Conservation (phyloP, 2,329 filamentous ascomycete species). For the Lachnellula suecica region DNA sequence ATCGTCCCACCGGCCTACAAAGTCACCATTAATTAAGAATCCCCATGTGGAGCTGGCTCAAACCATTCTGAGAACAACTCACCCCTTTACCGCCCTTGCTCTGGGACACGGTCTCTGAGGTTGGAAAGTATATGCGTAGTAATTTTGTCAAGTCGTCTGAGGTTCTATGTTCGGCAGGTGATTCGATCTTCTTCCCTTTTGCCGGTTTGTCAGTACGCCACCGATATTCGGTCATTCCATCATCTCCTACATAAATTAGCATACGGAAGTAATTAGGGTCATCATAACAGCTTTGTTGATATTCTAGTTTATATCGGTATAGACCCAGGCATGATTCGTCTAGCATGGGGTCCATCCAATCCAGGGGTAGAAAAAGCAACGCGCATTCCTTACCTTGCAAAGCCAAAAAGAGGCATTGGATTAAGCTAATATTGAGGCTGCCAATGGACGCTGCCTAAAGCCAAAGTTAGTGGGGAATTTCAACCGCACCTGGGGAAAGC, state of each 20-base stretch:
- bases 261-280: constrained; percentile 3
- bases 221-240: constrained; percentile 42
- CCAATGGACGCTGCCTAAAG: constrained; percentile 79
- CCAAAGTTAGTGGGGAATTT: constrained; percentile 11
- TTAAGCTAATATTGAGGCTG: constrained; percentile 65
- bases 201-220: constrained; percentile 33
- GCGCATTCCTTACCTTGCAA: constrained; percentile 45
- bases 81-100: constrained; percentile 64
- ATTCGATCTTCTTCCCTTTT: constrained; percentile 15
- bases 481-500: constrained; percentile 24
- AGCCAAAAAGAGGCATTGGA: constrained; percentile 59
- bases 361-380: background rate
- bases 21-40: constrained; percentile 2
- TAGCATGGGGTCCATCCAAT: background rate
- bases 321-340: no score
- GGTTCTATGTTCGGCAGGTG: constrained; percentile 20
- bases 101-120: constrained; percentile 61
- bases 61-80: constrained; percentile 26
- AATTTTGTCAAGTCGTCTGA: constrained; percentile 39
- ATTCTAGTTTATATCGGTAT: no score
- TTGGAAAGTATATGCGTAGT: constrained; percentile 81
- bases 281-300: no score
- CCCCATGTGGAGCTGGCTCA: background rate
- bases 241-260: constrained; percentile 42
- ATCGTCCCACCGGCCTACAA: constrained; percentile 74